phyloP scores from a whole-genome alignment of 2,329 filamentous ascomycete genomes.

The Colletotrichum phormii region DNA sequence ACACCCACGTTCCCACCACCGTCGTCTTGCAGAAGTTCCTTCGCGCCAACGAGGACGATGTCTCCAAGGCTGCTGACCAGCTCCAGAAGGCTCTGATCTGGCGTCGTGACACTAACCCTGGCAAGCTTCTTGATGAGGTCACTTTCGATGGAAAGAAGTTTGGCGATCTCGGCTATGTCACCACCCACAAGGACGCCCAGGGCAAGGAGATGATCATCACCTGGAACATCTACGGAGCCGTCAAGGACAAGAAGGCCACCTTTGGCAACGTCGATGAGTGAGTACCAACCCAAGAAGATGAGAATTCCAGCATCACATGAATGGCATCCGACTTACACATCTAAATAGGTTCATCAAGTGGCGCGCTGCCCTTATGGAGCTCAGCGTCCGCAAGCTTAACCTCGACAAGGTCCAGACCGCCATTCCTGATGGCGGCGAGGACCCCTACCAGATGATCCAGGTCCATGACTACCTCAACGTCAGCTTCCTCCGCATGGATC shows the following conservation, averaged over 20 bases:
- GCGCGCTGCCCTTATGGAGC: constrained; percentile 92
- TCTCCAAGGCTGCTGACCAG: constrained; percentile 80
- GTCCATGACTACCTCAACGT: constrained; percentile 93
- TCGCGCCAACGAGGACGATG: constrained; percentile 85
- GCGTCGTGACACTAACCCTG: constrained; percentile 81
- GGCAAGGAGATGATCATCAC: constrained; percentile 76
- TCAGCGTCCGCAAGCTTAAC: constrained; percentile 80
- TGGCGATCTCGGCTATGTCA: constrained; percentile 82
- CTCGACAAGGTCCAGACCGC: constrained; percentile 75
- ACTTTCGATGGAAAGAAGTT: constrained; percentile 79
- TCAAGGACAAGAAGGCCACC: constrained; percentile 84
- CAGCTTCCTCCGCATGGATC: constrained; percentile 86
- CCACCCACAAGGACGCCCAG: constrained; percentile 70
- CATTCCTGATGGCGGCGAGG: constrained; percentile 79
- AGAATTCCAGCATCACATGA: neutral
- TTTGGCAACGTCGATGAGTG: constrained; percentile 87
- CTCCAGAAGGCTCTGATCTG: constrained; percentile 83
- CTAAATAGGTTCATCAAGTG: constrained; percentile 82
- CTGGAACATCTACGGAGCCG: constrained; percentile 93
- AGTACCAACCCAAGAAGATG: constrained; percentile 47
- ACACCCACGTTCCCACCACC: constrained; percentile 77
- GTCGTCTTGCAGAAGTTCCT: constrained; percentile 94
- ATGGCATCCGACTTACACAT: neutral
- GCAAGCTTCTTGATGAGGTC: constrained; percentile 71
- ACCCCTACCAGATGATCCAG: constrained; percentile 92